phyloP scores from a whole-genome alignment of 2,329 filamentous ascomycete species.

The Hymenoscyphus fraxineus region DNA sequence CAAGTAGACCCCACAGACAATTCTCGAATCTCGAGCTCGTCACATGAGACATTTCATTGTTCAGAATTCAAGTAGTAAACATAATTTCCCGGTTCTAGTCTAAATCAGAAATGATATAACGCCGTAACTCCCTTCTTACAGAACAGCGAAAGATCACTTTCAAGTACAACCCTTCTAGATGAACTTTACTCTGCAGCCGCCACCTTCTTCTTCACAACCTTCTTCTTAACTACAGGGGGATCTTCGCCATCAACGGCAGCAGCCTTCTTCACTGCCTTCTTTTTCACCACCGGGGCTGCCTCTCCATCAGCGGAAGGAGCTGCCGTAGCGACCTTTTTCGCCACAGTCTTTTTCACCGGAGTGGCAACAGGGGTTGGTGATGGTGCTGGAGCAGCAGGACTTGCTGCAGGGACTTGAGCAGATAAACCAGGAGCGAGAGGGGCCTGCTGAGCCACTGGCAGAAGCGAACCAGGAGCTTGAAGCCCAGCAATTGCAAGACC shows the following conservation, averaged over 20 bases:
- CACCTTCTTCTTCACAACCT: constrained; percentile 8
- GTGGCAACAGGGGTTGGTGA: constrained; percentile 6
- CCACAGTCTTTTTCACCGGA: background rate
- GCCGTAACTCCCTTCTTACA: background rate
- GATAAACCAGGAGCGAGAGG: background rate
- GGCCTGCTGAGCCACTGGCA: background rate
- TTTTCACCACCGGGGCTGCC: background rate
- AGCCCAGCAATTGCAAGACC: constrained; percentile 2
- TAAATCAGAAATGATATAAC: background rate
- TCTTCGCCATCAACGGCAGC: background rate
- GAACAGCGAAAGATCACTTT: too few relatives aligned
- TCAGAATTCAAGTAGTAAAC: too few relatives aligned
- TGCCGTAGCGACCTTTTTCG: background rate
- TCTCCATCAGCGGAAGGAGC: background rate
- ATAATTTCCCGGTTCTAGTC: too few relatives aligned
- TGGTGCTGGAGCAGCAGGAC: constrained; percentile 1
- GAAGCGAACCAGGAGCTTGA: background rate
- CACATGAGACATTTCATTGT: too few relatives aligned
- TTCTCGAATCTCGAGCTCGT: too few relatives aligned
- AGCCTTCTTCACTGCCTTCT: constrained; percentile 6
- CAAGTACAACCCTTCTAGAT: background rate
- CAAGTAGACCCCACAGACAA: too few relatives aligned
- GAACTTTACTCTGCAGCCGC: background rate
- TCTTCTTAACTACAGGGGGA: constrained; percentile 1
- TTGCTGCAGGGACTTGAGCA: background rate